A percentile compares a stretch with the other conserved stretches of the same genome.
These are phyloP conservation scores for Calonectria naviculata DNA, from an alignment of 2,329 filamentous ascomycete genomes.

Conservation along the genomic window DNA sequence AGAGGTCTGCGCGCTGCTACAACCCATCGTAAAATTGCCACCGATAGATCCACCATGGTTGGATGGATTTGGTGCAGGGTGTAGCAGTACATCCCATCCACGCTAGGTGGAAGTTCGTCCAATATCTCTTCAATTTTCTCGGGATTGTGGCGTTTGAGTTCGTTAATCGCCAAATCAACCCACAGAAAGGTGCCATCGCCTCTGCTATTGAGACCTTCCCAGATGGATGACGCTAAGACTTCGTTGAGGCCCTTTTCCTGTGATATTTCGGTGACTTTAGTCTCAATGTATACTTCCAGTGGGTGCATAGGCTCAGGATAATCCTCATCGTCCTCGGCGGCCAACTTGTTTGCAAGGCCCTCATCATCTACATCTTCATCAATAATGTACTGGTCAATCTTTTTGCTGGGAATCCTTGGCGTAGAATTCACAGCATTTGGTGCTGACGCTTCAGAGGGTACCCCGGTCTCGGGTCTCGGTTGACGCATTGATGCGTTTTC, in stretches of 20 bases:
- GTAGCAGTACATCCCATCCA: not conserved
- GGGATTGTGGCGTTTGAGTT: not conserved
- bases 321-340: not conserved
- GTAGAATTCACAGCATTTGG: too few relatives aligned
- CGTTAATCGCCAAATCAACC: not conserved
- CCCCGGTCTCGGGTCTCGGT: not conserved
- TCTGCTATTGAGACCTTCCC: not conserved
- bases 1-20: not conserved
- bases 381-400: not conserved
- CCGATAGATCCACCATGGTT: not conserved
- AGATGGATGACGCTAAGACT: not conserved
- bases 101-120: not conserved
- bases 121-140: not conserved
- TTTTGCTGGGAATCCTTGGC: not conserved
- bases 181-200: not conserved
- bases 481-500: not conserved
- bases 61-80: not conserved
- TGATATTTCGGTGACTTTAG: not conserved
- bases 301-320: not conserved
- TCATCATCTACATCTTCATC: not conserved
- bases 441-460: not conserved
- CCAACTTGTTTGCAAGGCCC: not conserved
- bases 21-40: not conserved
- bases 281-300: not conserved
- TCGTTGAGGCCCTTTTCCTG: not conserved